A percentile compares a stretch with the other conserved stretches of the same genome.
Conservation (phyloP, 2,329 filamentous ascomycete species). For the Onygenales sp. region DNA sequence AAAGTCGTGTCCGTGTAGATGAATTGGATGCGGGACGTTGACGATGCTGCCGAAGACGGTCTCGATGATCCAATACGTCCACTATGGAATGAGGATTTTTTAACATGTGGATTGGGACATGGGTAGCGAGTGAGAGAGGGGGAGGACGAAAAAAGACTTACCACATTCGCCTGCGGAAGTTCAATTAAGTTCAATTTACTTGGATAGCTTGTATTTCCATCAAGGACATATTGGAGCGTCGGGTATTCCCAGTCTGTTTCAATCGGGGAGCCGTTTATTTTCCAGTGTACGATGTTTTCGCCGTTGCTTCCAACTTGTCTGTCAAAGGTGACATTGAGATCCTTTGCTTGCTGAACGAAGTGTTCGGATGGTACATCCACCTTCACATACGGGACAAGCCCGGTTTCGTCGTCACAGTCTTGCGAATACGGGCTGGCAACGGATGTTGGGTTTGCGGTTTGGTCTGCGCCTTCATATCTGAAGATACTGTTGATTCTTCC, state of each 20-base stretch:
- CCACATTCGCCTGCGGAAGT: slow-evolving; percentile 21
- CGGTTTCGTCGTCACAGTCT: slow-evolving; percentile 11
- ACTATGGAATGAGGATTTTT: slow-evolving; percentile 15
- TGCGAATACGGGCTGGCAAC: slow-evolving; percentile 8
- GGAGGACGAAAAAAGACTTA: not conserved
- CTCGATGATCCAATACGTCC: slow-evolving; percentile 43
- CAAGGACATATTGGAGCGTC: slow-evolving; percentile 34
- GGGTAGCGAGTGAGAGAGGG: not conserved
- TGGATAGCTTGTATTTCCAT: slow-evolving; percentile 33
- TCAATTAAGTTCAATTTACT: slow-evolving; percentile 31
- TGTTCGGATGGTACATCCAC: slow-evolving; percentile 14
- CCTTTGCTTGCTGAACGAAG: slow-evolving; percentile 11
- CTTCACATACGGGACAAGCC: slow-evolving; percentile 16
- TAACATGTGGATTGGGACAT: slow-evolving; percentile 1
- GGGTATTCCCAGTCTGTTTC: slow-evolving; percentile 36
- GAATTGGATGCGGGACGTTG: slow-evolving; percentile 29
- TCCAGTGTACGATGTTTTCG: slow-evolving; percentile 16
- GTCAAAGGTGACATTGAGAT: slow-evolving; percentile 14
- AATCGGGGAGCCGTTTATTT: slow-evolving; percentile 32
- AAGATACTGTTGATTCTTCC: slow-evolving; percentile 4
- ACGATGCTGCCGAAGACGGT: slow-evolving; percentile 21
- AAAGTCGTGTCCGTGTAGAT: slow-evolving; percentile 23
- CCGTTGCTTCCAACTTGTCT: slow-evolving; percentile 9
- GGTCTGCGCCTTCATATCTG: slow-evolving; percentile 5
- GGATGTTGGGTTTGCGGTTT: slow-evolving; percentile 5